Conservation (phyloP, 371 early-diverging fungal genomes). For the Apophysomyces variabilis region DNA sequence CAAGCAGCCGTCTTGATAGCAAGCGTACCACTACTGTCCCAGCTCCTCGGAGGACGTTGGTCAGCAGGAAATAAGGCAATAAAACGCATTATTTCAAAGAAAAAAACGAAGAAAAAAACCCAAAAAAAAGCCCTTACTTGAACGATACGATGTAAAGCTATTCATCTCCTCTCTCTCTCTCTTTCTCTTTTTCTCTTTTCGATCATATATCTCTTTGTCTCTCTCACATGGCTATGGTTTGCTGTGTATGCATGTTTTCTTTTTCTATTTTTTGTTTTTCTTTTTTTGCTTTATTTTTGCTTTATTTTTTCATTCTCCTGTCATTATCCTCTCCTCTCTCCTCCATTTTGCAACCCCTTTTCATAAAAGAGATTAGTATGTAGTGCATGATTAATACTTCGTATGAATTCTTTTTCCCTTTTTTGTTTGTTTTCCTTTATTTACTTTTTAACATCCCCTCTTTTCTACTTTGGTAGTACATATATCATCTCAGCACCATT, state of each 20-base stretch:
- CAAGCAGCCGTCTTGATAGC: background rate
- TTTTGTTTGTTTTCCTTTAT: background rate
- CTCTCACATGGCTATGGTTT: conserved; percentile 4
- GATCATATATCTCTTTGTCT: background rate
- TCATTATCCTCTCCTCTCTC: conserved; percentile 2
- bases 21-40: conserved; percentile 10
- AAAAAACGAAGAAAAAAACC: background rate
- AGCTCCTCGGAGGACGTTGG: background rate
- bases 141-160: conserved; percentile 6
- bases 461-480: background rate
- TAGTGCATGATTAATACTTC: conserved; percentile 12
- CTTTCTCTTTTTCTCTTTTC: too few species aligned
- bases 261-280: conserved; percentile 1
- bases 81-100: background rate
- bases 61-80: conserved; percentile 14
- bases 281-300: background rate
- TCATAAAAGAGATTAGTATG: conserved; percentile 12
- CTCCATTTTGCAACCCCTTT: conserved; percentile 1
- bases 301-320: conserved; percentile 5
- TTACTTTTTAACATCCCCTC: background rate
- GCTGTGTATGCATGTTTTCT: conserved; percentile 9
- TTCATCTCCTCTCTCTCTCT: background rate
- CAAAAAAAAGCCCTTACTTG: background rate
- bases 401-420: conserved; percentile 3
- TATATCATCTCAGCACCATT: background rate